phyloP scores from a whole-genome alignment of 192 early-diverging fungal genomes.

The Dispira simplex region DNA sequence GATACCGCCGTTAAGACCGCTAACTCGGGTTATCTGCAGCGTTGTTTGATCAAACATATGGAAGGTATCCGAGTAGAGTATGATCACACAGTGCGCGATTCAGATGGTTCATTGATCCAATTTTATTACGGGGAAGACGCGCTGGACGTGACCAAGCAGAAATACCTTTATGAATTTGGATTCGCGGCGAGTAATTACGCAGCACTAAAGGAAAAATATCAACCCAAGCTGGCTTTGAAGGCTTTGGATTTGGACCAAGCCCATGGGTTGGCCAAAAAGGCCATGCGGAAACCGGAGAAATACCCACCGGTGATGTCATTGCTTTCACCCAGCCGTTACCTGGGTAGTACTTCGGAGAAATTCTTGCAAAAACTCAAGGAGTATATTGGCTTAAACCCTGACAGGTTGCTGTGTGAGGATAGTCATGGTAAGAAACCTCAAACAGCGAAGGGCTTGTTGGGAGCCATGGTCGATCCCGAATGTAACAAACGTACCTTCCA shows the following conservation, averaged over 20 bases:
- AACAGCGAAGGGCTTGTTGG: constrained; percentile 18
- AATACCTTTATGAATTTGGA: constrained; percentile 77
- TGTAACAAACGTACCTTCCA: constrained; percentile 67
- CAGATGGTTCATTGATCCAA: constrained; percentile 88
- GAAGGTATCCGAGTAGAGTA: constrained; percentile 92
- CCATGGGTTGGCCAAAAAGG: constrained; percentile 56
- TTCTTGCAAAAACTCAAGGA: constrained; percentile 57
- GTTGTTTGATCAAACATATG: constrained; percentile 97
- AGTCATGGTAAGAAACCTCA: constrained; percentile 56
- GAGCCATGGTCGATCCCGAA: constrained; percentile 38
- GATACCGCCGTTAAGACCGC: constrained; percentile 99
- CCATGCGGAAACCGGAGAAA: constrained; percentile 47
- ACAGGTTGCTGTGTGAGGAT: constrained; percentile 26
- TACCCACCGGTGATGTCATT: constrained; percentile 58
- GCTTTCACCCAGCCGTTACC: constrained; percentile 62
- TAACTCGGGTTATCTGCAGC: constrained; percentile 95
- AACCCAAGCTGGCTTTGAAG: constrained; percentile 43
- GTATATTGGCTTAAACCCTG: constrained; percentile 25
- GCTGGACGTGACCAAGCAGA: constrained; percentile 89
- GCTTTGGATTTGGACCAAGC: constrained; percentile 62
- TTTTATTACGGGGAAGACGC: constrained; percentile 99
- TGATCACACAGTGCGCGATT: constrained; percentile 93
- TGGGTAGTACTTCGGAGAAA: constrained; percentile 81
- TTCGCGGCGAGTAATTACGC: constrained; percentile 87
- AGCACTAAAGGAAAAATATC: constrained; percentile 64